Evolutionary conservation across 768 basidiomycete species (phyloP), one percentile per base, ranked within the genome.

Genomic region (Peribolospora kevripleyi): DNA sequence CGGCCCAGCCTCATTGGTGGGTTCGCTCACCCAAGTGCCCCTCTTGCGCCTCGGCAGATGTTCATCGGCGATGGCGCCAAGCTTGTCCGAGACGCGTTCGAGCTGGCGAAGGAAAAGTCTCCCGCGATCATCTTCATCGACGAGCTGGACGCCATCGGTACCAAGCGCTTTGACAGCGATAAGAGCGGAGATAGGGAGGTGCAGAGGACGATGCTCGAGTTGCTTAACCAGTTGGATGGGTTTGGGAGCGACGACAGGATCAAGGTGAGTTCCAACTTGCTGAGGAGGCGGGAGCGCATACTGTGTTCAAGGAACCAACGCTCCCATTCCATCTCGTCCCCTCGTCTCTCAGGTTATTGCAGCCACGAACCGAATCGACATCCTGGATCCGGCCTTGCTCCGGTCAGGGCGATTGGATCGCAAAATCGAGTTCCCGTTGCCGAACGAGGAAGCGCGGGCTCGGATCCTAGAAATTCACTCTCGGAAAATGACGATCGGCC

Each of bases 11-110:
- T 7, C 46, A 7, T 6, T 5, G 40, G 38, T 47, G 37, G 14
- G 37, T 37, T 43, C 14, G 14, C 42, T 43, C 10, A 10, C 36
- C 48, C 0, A 11, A 39, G 5, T 38, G 10, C 41, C 10, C 25
- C 11, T 9, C 46, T 37, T 4, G 25, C 14, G 3, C 14, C 41
- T 25, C 5, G 38, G 2, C 57, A 71, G 69, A 98, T 97, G 93
- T 98, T 91, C 68, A 98, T 98, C 61, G 93, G 93, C 69, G 93
- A 97, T 67, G 93, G 93, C 64, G 93, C 93, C 54, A 97, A 95
- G 68, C 78, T 98, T 52, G 93, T 98, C 25, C 84, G 93, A 49
- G 93, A 98, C 64, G 91, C 91, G 3, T 97, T 98, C 66, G 88
- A 90, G 49, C 75, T 98, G 49, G 93, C 93, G 13, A 97, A 95